phyloP scores from a whole-genome alignment of 23 red algal genomes.

The Chondrus crispus region DNA sequence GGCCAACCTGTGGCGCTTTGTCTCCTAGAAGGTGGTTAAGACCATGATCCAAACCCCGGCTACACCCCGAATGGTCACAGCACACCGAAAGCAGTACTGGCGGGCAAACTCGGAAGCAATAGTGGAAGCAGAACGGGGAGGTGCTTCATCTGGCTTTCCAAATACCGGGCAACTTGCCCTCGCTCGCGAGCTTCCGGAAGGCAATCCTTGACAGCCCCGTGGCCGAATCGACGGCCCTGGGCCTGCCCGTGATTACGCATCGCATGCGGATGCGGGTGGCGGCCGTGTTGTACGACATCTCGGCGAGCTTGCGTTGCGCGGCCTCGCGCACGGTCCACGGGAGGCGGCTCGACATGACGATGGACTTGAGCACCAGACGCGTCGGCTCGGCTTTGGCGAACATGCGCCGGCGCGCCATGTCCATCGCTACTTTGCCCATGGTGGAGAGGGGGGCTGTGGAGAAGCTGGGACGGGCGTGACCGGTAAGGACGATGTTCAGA shows the following conservation, averaged over 20 bases:
- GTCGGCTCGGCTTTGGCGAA: constrained; percentile 28
- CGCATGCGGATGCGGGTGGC: constrained; percentile 45
- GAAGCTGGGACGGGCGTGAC: too few species aligned
- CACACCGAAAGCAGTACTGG: background rate
- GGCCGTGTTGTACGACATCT: constrained; percentile 48
- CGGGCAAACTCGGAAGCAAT: too few species aligned
- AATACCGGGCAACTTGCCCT: constrained; percentile 42
- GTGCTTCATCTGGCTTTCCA: constrained; percentile 62
- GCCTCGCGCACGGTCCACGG: constrained; percentile 44
- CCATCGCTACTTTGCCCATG: constrained; percentile 73
- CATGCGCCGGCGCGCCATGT: constrained; percentile 21
- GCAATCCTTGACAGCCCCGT: constrained; percentile 45
- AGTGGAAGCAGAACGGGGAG: too few species aligned
- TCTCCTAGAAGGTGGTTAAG: too few species aligned
- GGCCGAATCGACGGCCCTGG: constrained; percentile 26
- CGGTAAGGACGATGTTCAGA: too few species aligned
- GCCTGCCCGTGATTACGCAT: constrained; percentile 56
- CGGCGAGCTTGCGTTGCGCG: constrained; percentile 27
- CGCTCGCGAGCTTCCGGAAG: constrained; percentile 50
- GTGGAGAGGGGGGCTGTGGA: too few species aligned
- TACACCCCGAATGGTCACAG: too few species aligned
- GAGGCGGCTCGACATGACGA: constrained; percentile 47
- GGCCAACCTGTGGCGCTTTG: too few species aligned
- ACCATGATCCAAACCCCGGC: too few species aligned
- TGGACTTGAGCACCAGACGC: constrained; percentile 48